These are phyloP conservation scores for Aspergillus tanneri DNA, from an alignment of 2,329 filamentous ascomycete species.

Conservation along the genomic window DNA sequence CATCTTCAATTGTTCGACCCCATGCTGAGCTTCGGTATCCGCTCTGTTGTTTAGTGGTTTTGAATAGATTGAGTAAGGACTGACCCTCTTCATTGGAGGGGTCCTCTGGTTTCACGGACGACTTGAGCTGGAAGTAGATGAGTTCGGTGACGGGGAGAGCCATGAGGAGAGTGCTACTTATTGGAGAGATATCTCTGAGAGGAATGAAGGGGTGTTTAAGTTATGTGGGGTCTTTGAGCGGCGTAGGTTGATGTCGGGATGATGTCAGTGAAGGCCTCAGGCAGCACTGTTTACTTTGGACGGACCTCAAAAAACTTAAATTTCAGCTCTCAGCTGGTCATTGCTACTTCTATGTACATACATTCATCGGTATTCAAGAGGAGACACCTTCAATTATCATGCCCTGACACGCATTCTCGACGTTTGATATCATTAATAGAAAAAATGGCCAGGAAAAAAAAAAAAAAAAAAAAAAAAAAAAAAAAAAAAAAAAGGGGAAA, in stretches of 20 bases:
- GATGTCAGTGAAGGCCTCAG: background rate
- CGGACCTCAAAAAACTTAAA: background rate
- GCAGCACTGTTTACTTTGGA: background rate
- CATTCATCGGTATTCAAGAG: background rate
- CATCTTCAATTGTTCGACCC: slow-evolving; percentile 40
- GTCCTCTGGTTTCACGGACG: slow-evolving; percentile 40
- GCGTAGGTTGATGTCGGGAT: background rate
- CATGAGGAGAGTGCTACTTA: no score
- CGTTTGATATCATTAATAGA: no score
- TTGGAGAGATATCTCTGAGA: background rate
- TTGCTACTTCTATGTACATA: background rate
- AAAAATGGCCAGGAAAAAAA: no score
- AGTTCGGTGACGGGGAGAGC: slow-evolving; percentile 31
- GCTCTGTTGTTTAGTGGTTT: slow-evolving; percentile 32
- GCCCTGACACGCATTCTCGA: background rate
- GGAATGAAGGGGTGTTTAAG: background rate
- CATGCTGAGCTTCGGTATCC: slow-evolving; percentile 38
- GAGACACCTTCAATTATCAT: background rate
- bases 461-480: no score
- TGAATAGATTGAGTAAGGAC: slow-evolving; percentile 29
- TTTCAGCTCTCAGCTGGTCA: background rate
- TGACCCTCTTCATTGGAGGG: slow-evolving; percentile 34
- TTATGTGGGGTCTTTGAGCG: background rate
- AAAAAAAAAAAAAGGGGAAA: no score
- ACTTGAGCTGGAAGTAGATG: slow-evolving; percentile 38